Percentiles rank a stretch among this genome's conserved stretches.
Conservation (phyloP, 208 protist species). For the Leishmania aethiopica region DNA sequence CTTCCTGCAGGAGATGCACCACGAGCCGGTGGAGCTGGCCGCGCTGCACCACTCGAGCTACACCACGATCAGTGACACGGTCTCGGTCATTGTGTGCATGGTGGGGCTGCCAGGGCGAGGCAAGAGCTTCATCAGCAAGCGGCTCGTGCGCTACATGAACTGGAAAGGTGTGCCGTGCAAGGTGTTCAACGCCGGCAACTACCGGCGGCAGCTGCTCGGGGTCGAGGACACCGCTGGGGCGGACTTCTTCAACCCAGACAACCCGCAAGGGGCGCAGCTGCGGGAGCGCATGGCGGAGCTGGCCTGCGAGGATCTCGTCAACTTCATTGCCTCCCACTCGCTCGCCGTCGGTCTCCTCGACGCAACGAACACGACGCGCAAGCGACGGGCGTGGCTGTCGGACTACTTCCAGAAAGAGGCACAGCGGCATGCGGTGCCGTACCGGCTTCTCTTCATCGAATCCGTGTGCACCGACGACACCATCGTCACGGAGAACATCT, state of each 20-base stretch:
- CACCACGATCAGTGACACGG: slow-evolving; percentile 77
- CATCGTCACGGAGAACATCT: slow-evolving; percentile 90
- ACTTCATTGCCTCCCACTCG: slow-evolving; percentile 71
- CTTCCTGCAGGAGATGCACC: slow-evolving; percentile 19
- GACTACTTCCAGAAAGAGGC: slow-evolving; percentile 63
- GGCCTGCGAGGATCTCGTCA: slow-evolving; percentile 79
- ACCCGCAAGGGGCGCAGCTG: slow-evolving; percentile 64
- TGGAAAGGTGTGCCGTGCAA: slow-evolving; percentile 90
- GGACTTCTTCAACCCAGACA: slow-evolving; percentile 84
- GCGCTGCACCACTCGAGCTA: slow-evolving; percentile 64
- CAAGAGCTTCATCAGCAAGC: slow-evolving; percentile 88
- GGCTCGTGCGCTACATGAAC: slow-evolving; percentile 89
- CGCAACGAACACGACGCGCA: slow-evolving; percentile 90
- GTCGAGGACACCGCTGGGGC: slow-evolving; percentile 67
- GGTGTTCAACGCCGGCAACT: slow-evolving; percentile 92
- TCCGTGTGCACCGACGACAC: slow-evolving; percentile 90
- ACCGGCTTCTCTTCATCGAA: slow-evolving; percentile 91
- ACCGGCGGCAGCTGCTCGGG: slow-evolving; percentile 82
- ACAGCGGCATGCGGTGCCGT: slow-evolving; percentile 44
- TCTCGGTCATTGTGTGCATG: slow-evolving; percentile 89
- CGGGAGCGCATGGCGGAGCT: slow-evolving; percentile 89
- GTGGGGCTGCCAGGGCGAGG: slow-evolving; percentile 87
- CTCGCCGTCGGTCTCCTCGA: slow-evolving; percentile 90
- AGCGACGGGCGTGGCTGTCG: slow-evolving; percentile 63
- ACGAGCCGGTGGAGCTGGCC: slow-evolving; percentile 16